These are phyloP conservation scores for Umbilicus rupestris DNA, from an alignment of 164 flowering plant species.

Conservation along the genomic window DNA sequence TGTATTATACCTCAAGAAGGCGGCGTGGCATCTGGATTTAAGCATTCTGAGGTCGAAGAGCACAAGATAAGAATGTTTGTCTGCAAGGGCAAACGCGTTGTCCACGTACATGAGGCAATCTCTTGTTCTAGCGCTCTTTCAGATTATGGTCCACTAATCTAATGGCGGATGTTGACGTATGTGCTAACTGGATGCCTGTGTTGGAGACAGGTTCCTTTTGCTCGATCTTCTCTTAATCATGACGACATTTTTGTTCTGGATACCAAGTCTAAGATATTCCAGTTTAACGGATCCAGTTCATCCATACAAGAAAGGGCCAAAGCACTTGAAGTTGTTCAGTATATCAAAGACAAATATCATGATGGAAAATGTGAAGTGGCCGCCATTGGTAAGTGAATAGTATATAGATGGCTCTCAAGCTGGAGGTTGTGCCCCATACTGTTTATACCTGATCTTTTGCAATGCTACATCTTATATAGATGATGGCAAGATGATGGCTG, in stretches of 20 bases:
- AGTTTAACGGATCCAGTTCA: slow-evolving; percentile 94
- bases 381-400: slow-evolving; percentile 65
- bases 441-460: not conserved
- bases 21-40: slow-evolving; percentile 88
- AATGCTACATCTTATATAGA: slow-evolving; percentile 27
- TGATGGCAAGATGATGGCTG: slow-evolving; percentile 98
- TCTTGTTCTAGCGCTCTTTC: not conserved
- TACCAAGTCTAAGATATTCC: slow-evolving; percentile 89
- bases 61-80: slow-evolving; percentile 66
- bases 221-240: slow-evolving; percentile 91
- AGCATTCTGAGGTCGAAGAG: slow-evolving; percentile 73
- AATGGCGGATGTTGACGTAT: not conserved
- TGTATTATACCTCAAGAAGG: slow-evolving; percentile 96
- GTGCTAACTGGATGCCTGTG: slow-evolving; percentile 9
- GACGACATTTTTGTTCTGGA: slow-evolving; percentile 94
- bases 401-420: not conserved
- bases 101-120: slow-evolving; percentile 95
- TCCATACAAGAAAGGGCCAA: slow-evolving; percentile 99
- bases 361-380: slow-evolving; percentile 98
- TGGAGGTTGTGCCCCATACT: not conserved
- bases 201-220: slow-evolving; percentile 68
- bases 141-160: not conserved
- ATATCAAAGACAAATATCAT: slow-evolving; percentile 89
- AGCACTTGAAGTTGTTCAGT: slow-evolving; percentile 98
- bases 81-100: slow-evolving; percentile 93